Base-by-base conservation (phyloP, 805 yeast species). In the Yarrowia divulgata region DNA sequence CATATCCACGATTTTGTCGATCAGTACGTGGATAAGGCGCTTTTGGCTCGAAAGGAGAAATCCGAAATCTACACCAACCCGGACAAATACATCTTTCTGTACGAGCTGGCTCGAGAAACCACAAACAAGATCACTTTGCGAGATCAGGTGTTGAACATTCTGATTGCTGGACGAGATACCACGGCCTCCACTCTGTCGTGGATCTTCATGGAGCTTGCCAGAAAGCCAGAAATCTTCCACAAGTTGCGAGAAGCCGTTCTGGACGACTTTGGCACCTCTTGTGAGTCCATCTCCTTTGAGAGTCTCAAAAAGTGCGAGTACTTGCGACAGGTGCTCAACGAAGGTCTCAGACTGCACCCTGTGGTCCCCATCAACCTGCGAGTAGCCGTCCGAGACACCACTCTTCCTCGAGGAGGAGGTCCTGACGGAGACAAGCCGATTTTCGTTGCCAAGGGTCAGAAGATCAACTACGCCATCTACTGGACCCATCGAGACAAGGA, bases 121-220 rank as follows among this genome's bases (percentile, higher is more conserved):
- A 79, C 82, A 67, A 82, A 85, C 72, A 83, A 84, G 14, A 75
- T 70, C 67, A 78, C 80, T 18, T 80, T 85, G 70, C 78, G 87
- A 55, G 85, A 83, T 73, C 87, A 85, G 75, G 78, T 83, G 57
- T 77, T 85, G 74, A 84, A 83, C 72, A 81, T 85, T 69, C 78
- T 85, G 69, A 74, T 84, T 19, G 88, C 88, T 13, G 87, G 87
- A 32, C 79, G 88, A 73, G 87, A 85, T 73, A 85, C 87, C 52
- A 85, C 88, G 16, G 87, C 87, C 5, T 81, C 83, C 2, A 75
- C 83, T 39, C 79, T 85, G 64, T 80, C 85, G 10, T 83, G 80
- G 74, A 73, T 80, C 23, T 77, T 84, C 55, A 82, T 76, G 71
- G 83, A 83, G 73, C 78, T 85, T 54, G 81, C 85, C 16, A 77